Percentiles rank a stretch among this genome's conserved stretches.
Evolutionary conservation across 2,329 filamentous ascomycete species (phyloP).

Genomic region (Juglanconis juglandina): DNA sequence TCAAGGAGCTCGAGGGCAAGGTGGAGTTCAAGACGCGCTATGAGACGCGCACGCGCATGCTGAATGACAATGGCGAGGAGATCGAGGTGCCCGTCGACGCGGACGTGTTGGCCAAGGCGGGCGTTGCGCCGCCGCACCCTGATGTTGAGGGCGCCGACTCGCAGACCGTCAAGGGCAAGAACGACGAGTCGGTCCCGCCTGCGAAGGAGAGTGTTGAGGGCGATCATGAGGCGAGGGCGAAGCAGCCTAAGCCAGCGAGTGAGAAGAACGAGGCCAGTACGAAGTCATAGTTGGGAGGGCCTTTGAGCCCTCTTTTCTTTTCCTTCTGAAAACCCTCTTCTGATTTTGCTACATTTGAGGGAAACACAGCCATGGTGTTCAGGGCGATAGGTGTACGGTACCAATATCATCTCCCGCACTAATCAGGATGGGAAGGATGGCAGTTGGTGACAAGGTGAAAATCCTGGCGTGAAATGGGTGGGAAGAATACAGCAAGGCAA

Average conservation of each 20-base stretch:
- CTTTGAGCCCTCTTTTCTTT: slow-evolving; percentile 20
- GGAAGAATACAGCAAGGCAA: background rate
- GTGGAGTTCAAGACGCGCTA: slow-evolving; percentile 95
- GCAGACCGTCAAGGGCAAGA: slow-evolving; percentile 48
- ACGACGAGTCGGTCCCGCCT: slow-evolving; percentile 36
- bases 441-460: background rate
- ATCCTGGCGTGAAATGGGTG: background rate
- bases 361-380: background rate
- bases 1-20: slow-evolving; percentile 81
- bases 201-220: slow-evolving; percentile 54
- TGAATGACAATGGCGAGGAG: slow-evolving; percentile 78
- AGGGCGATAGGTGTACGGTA: slow-evolving; percentile 2
- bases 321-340: background rate
- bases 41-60: slow-evolving; percentile 84
- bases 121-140: slow-evolving; percentile 56
- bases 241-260: slow-evolving; percentile 59
- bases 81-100: slow-evolving; percentile 47
- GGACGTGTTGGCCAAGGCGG: background rate
- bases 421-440: background rate
- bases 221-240: slow-evolving; percentile 54
- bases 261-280: slow-evolving; percentile 56
- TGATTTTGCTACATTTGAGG: background rate
- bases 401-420: background rate
- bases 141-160: slow-evolving; percentile 60
- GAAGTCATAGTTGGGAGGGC: background rate